phyloP scores from a whole-genome alignment of 2,329 filamentous ascomycete species.

The Lasiodiplodia sp. region DNA sequence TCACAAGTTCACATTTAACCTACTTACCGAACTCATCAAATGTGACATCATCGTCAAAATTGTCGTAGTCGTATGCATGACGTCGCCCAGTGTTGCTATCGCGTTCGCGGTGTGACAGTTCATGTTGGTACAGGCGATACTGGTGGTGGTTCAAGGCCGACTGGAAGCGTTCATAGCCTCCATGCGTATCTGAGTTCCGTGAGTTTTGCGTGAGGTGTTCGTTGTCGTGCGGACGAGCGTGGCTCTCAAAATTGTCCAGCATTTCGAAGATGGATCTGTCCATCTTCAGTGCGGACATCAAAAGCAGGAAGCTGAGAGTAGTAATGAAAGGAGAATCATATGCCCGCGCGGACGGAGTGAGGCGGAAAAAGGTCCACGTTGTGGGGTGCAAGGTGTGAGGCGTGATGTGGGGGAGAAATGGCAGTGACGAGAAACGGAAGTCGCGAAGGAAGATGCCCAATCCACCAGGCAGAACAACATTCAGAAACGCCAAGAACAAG shows the following conservation, averaged over 20 bases:
- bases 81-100: not conserved
- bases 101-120: not conserved
- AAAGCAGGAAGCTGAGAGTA: not conserved
- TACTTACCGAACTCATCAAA: conserved; percentile 20
- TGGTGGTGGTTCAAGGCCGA: not conserved
- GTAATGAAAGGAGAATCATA: not conserved
- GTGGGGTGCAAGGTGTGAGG: not conserved
- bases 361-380: not conserved
- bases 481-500: not conserved
- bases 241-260: conserved; percentile 13
- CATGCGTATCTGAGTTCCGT: not conserved
- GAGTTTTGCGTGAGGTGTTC: not conserved
- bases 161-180: not conserved
- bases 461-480: not conserved
- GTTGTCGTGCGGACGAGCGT: not conserved
- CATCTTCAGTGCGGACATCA: not conserved
- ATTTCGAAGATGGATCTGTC: conserved; percentile 30
- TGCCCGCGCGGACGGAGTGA: not conserved
- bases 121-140: not conserved
- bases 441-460: not conserved
- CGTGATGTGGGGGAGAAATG: not conserved
- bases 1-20: not conserved
- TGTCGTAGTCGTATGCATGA: not conserved
- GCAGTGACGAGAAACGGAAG: not conserved
- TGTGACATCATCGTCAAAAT: not conserved